Evolutionary conservation across 192 early-diverging fungal genomes (phyloP), one percentile per base, ranked within the genome.

Genomic region (Entomortierella chlamydospora): DNA sequence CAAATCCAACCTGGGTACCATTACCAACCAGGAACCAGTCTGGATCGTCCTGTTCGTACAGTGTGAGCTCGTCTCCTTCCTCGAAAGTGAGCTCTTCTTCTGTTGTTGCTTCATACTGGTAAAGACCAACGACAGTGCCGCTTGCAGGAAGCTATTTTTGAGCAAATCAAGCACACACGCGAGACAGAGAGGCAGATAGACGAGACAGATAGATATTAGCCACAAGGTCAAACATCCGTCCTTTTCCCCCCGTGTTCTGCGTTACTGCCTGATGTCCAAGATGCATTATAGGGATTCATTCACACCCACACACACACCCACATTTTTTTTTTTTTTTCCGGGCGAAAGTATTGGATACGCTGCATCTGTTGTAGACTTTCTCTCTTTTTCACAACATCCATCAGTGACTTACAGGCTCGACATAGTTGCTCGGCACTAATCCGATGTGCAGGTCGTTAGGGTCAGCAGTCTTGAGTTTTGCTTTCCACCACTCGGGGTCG

Each of bases 401-500:
- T n/a, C n/a, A n/a, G n/a, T n/a, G 34, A 47, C 81, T 70, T 82
- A 73, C 81, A 64, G 68, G 67, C 55, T 96, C 92, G n/a, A 98
- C 90, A 87, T 99, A 98, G 61, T 91, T 92, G 50, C 88, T 90
- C 15, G 98, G 98, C 30, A 98, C 93, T 33, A 98, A 82, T 20
- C 98, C 98, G 69, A 93, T 84, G 23, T 64, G 81, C 42, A 81
- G 83, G 47, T 88, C 72, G 59, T 84, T 81, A 29, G 76, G 62
- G 55, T 81, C 81, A 45, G 77, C 61, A 23, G 81, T 86, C 71
- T 96, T 93, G 57, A 91, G 81, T 58, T 94, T 89, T 10, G 95
- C 96, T 57, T 87, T 87, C 86, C 92, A 93, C 98, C 98, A 99
- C 70, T 97, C 95, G 17, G 91, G 87, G 88, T 97, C 97, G 53